Evolutionary conservation across 768 basidiomycete species (phyloP).

Genomic region (Mycena vulgaris): DNA sequence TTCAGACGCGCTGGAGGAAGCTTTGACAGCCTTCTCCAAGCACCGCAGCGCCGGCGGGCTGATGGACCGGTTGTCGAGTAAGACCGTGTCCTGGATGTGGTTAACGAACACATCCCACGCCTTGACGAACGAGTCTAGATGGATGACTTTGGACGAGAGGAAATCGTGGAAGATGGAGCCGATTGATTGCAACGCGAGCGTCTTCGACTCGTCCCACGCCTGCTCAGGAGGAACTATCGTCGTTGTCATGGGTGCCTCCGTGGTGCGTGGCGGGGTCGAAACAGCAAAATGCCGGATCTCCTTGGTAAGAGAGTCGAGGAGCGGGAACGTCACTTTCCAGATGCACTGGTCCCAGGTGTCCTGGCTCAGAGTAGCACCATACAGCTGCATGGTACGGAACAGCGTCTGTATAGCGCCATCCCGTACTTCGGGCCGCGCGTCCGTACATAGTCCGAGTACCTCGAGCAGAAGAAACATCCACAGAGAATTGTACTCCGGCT

Average conservation of each 20-base stretch:
- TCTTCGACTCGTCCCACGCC: conserved; percentile 91
- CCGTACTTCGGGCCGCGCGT: conserved; percentile 88
- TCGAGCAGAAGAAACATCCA: conserved; percentile 95
- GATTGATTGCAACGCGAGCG: conserved; percentile 86
- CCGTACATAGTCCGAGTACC: conserved; percentile 86
- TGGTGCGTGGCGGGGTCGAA: conserved; percentile 21
- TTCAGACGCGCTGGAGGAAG: conserved; percentile 60
- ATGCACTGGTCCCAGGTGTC: conserved; percentile 93
- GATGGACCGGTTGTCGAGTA: conserved; percentile 76
- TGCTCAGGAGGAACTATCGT: conserved; percentile 49
- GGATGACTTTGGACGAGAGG: conserved; percentile 79
- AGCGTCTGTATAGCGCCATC: conserved; percentile 96
- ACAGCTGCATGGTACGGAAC: conserved; percentile 94
- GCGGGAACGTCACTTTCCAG: conserved; percentile 92
- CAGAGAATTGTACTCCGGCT: conserved; percentile 85
- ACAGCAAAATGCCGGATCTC: conserved; percentile 65
- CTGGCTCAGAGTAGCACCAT: conserved; percentile 86
- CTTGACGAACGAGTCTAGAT: conserved; percentile 75
- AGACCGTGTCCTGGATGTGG: conserved; percentile 79
- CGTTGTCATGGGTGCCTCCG: conserved; percentile 34
- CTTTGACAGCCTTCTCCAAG: conserved; percentile 83
- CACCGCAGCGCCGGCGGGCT: conserved; percentile 90
- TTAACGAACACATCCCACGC: conserved; percentile 84
- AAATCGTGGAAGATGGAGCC: conserved; percentile 90
- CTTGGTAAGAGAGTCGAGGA: conserved; percentile 78